A percentile compares a stretch with the other conserved stretches of the same genome.
Conservation (phyloP, 2,329 filamentous ascomycete genomes). For the Talaromyces verruculosus region DNA sequence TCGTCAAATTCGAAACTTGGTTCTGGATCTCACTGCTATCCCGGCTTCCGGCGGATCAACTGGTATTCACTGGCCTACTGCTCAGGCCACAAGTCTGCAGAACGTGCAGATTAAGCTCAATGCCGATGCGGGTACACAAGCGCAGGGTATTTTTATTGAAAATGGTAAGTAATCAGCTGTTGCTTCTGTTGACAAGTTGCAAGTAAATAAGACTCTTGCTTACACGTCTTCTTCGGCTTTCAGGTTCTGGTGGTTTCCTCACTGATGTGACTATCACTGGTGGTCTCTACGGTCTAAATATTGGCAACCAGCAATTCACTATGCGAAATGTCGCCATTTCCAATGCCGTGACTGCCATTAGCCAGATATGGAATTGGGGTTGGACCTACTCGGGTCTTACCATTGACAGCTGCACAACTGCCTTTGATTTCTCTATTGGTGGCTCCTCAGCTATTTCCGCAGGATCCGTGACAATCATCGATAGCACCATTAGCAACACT, state of each 20-base stretch:
- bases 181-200: background rate
- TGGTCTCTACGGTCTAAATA: slow-evolving; percentile 59
- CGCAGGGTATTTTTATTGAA: slow-evolving; percentile 62
- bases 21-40: slow-evolving; percentile 56
- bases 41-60: slow-evolving; percentile 32
- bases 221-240: background rate
- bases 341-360: slow-evolving; percentile 54
- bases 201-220: background rate
- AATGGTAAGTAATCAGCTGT: slow-evolving; percentile 42
- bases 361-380: slow-evolving; percentile 61
- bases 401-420: slow-evolving; percentile 55
- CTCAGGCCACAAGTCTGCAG: slow-evolving; percentile 60
- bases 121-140: slow-evolving; percentile 46
- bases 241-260: slow-evolving; percentile 59
- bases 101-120: slow-evolving; percentile 63
- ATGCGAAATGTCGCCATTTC: slow-evolving; percentile 58
- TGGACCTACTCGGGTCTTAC: slow-evolving; percentile 55
- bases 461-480: slow-evolving; percentile 59
- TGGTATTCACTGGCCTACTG: slow-evolving; percentile 56
- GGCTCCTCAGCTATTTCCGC: slow-evolving; percentile 47
- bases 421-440: slow-evolving; percentile 52
- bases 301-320: slow-evolving; percentile 67
- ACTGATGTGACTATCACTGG: slow-evolving; percentile 61
- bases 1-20: slow-evolving; percentile 64
- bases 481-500: slow-evolving; percentile 54